Base-by-base conservation (phyloP, 2,329 filamentous ascomycete genomes). In the Fusarium sp. region DNA sequence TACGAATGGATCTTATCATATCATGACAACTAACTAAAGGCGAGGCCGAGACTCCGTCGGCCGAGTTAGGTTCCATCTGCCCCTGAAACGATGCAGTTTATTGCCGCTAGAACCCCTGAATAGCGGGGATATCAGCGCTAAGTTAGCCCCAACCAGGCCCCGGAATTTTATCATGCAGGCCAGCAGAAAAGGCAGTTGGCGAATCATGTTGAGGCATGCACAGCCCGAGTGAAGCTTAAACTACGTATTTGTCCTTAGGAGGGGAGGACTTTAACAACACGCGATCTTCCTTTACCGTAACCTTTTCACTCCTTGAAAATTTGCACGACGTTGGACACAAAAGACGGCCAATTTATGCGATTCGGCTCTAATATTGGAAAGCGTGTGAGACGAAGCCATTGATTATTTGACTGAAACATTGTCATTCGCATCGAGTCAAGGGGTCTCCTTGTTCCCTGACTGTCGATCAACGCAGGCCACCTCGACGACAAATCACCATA, bases 101-200 rank as follows among this genome's bases (percentile, higher is more conserved):
- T 41, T 35, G 40, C 47, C 60, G 47, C 65, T 69, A 69, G 47
- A 56, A 51, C 66, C 66, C 66, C 61, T 68, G 66, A 65, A 66
- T 33, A 58, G 56, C 51, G 51, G 60, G 66, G 61, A 51, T 63
- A n/a, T 21, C 20, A 68, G 45, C 66, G 56, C 66, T 68, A 68
- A 69, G n/a, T 29, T 42, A 41, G 23, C 50, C 43, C 59, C 55
- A 45, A 59, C 50, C 35, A 66, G 33, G 43, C 64, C 64, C 64
- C 64, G 64, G 65, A 52, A 56, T 51, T 63, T 42, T 29, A 64
- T 42, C 36, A 45, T 65, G 60, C 50, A n/a, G 55, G 21, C 50
- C 46, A 43, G 46, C 68, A 40, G 25, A 35, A 51, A 65, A 63
- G 54, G 45, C 27, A 21, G 42, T 42, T 25, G 51, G 23, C 66